Base-by-base conservation (phyloP, 2,329 filamentous ascomycete genomes). In the Tympanopsis confertula region DNA sequence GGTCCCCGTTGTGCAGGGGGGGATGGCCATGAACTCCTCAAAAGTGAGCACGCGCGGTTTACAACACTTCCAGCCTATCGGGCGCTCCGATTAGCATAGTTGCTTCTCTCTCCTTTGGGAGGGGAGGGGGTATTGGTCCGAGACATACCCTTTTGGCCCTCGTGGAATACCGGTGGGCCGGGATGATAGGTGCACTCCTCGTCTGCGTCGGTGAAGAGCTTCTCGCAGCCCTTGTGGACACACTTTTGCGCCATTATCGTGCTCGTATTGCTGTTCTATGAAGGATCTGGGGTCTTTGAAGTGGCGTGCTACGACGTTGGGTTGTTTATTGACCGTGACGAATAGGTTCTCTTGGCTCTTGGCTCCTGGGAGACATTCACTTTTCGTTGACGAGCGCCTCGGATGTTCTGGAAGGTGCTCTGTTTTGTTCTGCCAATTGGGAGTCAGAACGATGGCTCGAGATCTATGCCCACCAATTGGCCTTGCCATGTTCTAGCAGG, bases 1-100 rank as follows among this genome's bases (percentile, higher is more conserved):
- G 51, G 81, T 88, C 52, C 89, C 91, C 13, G 80, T 84, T 19
- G 91, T 94, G 70, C 91, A 98, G 26, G 91, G 89, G 36, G 84
- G 69, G 50, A 98, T 96, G 42, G 69, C 61, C 60, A 98, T 85
- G 69, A 98, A 98, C 64, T 98, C 91, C 63, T 98, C 91, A 57
- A 98, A 98, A 42, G 87, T 95, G 50, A 98, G 70, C 50, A 96
- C 87, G 52, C 91, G 83, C 40, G 88, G 82, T 65, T 95, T 96
- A 74, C 91, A 98, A 69, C 91, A 98, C 66, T 94, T 93, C 89
- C 91, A 96, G 55, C 91, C 89, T 95, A 52, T 33, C n/a, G 13
- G 19, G 20, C 33, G 13, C 35, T 39, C 19, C 19, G 26, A 15
- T 19, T 13, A 33, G 12, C 36, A 50, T 40, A 49, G 45, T 39